phyloP scores from a whole-genome alignment of 306 rosid species.

The Pyrus communis region DNA sequence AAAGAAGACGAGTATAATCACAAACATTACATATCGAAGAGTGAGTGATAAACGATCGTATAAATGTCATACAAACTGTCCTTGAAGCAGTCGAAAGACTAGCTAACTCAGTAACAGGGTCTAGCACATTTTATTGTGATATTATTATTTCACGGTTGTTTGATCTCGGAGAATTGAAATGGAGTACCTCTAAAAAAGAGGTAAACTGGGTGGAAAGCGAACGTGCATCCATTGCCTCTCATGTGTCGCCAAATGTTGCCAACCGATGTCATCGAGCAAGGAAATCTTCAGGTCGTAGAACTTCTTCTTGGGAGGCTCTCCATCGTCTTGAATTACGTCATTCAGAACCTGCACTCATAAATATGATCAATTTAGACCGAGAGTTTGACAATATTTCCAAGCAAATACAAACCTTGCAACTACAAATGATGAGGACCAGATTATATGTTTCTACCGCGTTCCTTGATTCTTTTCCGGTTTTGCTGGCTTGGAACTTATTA shows the following conservation, averaged over 20 bases:
- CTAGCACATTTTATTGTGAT: background rate
- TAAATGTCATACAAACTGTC: background rate
- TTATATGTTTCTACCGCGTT: background rate
- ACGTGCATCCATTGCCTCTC: slow-evolving; percentile 88
- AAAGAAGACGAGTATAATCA: background rate
- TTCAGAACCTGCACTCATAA: slow-evolving; percentile 40
- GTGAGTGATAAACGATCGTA: background rate
- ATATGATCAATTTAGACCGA: background rate
- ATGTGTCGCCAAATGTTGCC: slow-evolving; percentile 63
- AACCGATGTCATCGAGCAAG: slow-evolving; percentile 74
- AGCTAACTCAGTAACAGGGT: slow-evolving; percentile 22
- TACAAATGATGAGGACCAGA: background rate
- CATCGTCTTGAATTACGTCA: slow-evolving; percentile 70
- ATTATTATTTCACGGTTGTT: background rate
- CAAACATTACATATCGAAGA: background rate
- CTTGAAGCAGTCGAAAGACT: background rate
- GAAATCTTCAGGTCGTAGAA: slow-evolving; percentile 68
- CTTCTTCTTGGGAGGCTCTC: slow-evolving; percentile 74
- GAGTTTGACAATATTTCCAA: background rate
- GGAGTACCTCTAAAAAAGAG: slow-evolving; percentile 45
- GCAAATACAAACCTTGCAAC: background rate
- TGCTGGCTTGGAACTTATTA: background rate
- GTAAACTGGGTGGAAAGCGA: slow-evolving; percentile 74
- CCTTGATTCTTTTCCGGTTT: background rate
- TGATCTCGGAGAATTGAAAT: background rate